These are phyloP conservation scores for Agarophyton chilense DNA, from an alignment of 23 red algal genomes.

Conservation along the genomic window DNA sequence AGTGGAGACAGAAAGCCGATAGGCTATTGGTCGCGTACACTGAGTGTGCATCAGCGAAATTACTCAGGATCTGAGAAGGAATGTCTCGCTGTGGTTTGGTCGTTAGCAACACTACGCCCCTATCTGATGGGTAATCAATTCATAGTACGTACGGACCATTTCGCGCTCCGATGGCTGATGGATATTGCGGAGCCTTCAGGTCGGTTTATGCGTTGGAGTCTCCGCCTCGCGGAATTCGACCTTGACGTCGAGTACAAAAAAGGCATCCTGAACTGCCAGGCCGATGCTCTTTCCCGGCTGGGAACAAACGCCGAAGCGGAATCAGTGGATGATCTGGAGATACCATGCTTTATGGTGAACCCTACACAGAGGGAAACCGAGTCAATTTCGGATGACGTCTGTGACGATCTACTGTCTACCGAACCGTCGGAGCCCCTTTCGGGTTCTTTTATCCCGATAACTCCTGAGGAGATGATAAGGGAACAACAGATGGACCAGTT, in stretches of 20 bases:
- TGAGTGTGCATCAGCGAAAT: neutral
- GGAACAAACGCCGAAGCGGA: neutral
- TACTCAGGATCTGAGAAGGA: neutral
- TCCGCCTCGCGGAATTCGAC: neutral
- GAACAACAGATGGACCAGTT: too few species aligned
- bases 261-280: neutral
- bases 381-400: neutral
- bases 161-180: neutral
- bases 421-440: too few species aligned
- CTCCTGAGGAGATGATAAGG: too few species aligned
- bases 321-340: neutral
- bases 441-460: too few species aligned
- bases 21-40: constrained; percentile 4
- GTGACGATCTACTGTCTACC: too few species aligned
- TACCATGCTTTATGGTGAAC: too few species aligned
- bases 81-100: too few species aligned
- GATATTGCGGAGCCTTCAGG: neutral
- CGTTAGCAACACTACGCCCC: too few species aligned
- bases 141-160: constrained; percentile 36
- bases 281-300: constrained; percentile 6
- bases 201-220: neutral
- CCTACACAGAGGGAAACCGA: too few species aligned
- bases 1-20: neutral
- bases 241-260: neutral
- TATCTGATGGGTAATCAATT: neutral